These are phyloP conservation scores for Neofusicoccum parvum DNA, from an alignment of 2,329 filamentous ascomycete genomes.

Conservation along the genomic window DNA sequence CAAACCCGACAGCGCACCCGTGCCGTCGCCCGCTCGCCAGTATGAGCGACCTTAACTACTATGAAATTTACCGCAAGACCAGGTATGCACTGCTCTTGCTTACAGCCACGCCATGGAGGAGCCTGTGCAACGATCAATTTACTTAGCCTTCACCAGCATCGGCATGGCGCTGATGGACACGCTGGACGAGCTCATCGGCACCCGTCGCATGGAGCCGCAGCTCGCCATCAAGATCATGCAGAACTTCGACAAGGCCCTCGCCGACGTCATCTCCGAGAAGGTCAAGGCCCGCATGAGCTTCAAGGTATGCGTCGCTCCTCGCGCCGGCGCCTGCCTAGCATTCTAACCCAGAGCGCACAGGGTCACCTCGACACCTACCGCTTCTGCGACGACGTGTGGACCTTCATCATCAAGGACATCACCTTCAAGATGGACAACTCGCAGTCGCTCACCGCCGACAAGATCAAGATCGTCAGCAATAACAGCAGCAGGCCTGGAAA, in stretches of 20 bases:
- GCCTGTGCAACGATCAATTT: neutral
- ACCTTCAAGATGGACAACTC: conserved; percentile 96
- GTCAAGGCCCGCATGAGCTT: conserved; percentile 91
- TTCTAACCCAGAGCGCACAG: conserved; percentile 50
- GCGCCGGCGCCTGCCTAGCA: neutral
- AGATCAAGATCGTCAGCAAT: conserved; percentile 98
- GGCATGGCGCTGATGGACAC: conserved; percentile 92
- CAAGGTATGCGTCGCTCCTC: conserved; percentile 66
- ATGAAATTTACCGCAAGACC: conserved; percentile 97
- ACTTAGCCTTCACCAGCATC: conserved; percentile 64
- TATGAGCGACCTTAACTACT: conserved; percentile 60
- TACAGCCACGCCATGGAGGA: neutral
- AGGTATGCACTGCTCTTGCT: conserved; percentile 65
- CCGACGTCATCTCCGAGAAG: conserved; percentile 86
- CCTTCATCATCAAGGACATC: conserved; percentile 97
- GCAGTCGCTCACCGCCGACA: conserved; percentile 76
- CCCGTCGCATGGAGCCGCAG: conserved; percentile 94
- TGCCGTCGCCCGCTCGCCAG: neutral
- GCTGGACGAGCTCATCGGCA: conserved; percentile 93
- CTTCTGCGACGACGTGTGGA: conserved; percentile 99
- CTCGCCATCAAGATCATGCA: conserved; percentile 97
- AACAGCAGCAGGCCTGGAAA: conserved; percentile 77
- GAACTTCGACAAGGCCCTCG: conserved; percentile 92
- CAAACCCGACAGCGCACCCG: conserved; percentile 11
- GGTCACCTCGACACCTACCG: conserved; percentile 97